Evolutionary conservation across 768 basidiomycete species (phyloP).

Genomic region (Vararia minispora): DNA sequence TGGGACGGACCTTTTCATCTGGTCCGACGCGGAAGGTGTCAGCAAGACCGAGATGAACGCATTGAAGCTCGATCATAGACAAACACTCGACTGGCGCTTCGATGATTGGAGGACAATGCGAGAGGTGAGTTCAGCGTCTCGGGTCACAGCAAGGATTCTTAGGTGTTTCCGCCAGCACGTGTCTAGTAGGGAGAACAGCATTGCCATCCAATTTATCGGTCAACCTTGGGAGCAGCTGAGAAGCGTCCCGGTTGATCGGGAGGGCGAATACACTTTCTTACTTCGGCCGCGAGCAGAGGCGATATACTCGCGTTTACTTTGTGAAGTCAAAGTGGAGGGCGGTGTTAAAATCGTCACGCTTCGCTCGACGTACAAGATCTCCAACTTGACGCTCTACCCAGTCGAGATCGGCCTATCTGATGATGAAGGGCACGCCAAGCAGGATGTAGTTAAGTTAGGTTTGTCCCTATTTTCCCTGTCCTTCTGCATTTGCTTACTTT

Average conservation of each 20-base stretch:
- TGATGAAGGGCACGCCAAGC: constrained; percentile 68
- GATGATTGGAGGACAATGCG: constrained; percentile 93
- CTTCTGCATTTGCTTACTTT: background rate
- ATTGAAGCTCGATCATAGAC: constrained; percentile 58
- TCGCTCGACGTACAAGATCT: constrained; percentile 83
- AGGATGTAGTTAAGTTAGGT: constrained; percentile 77
- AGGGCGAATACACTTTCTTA: constrained; percentile 83
- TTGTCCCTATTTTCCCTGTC: constrained; percentile 12
- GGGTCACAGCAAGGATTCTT: too few relatives aligned
- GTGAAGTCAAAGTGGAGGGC: constrained; percentile 81
- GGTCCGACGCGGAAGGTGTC: constrained; percentile 68
- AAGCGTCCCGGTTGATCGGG: constrained; percentile 83
- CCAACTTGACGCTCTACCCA: constrained; percentile 86
- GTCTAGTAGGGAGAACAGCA: constrained; percentile 62
- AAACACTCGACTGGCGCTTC: constrained; percentile 88
- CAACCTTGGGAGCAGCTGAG: constrained; percentile 85
- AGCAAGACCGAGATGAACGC: constrained; percentile 35
- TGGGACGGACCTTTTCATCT: constrained; percentile 73
- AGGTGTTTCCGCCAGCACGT: constrained; percentile 35
- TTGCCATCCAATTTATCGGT: constrained; percentile 75
- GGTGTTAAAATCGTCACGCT: constrained; percentile 93
- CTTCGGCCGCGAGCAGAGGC: constrained; percentile 73
- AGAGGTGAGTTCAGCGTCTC: constrained; percentile 62
- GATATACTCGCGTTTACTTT: constrained; percentile 71
- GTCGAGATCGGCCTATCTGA: constrained; percentile 88